Evolutionary conservation across 73 alveolate genomes (phyloP).

Genomic region (Tetrahymena malaccensis): DNA sequence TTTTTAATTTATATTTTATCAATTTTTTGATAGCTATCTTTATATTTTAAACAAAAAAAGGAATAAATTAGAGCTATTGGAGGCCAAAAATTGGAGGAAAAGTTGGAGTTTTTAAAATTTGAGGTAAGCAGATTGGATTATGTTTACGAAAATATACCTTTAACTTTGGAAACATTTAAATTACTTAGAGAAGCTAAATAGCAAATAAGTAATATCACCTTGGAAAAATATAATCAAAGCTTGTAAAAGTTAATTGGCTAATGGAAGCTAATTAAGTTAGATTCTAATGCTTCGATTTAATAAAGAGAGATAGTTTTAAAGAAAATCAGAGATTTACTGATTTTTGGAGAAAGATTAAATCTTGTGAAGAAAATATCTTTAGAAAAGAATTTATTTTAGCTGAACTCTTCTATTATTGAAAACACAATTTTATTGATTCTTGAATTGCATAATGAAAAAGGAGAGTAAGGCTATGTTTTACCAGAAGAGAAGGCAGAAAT

Average conservation of each 20-base stretch:
- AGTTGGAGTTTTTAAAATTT: not conserved
- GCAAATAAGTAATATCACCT: not conserved
- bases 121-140: not conserved
- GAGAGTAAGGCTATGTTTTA: not conserved
- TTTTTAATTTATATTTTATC: too few relatives aligned
- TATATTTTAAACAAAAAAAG: not conserved
- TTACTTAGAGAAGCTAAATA: not conserved
- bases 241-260: not conserved
- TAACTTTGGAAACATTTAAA: not conserved
- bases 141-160: not conserved
- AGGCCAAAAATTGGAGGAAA: not conserved
- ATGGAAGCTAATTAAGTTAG: not conserved
- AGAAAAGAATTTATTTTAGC: not conserved
- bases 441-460: not conserved
- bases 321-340: not conserved
- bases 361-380: not conserved
- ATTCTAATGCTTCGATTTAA: not conserved
- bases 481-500: not conserved
- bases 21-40: too few relatives aligned
- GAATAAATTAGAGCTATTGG: not conserved
- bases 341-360: not conserved
- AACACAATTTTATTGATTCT: not conserved
- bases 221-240: not conserved
- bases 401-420: not conserved
- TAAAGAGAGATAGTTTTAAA: not conserved